Base-by-base conservation (phyloP, 2,329 filamentous ascomycete species). In the Fonsecaea pedrosoi region DNA sequence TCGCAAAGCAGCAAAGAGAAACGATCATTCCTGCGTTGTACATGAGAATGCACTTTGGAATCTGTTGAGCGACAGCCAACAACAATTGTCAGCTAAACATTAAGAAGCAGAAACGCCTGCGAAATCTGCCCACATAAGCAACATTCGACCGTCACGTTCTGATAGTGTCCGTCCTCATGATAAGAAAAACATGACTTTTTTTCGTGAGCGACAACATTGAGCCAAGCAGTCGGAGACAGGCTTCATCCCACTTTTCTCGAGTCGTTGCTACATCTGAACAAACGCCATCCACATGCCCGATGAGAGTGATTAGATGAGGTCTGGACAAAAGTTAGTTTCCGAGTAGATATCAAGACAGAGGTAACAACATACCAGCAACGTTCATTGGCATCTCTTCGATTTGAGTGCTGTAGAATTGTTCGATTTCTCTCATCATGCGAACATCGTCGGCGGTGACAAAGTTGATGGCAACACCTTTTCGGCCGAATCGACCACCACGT, bases 321-420 rank as follows among this genome's bases (percentile, higher is more conserved):
- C 74, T 75, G 54, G 12, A 58, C 25, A 18, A 64, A 25, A 21
- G 61, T 70, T 64, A 70, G 68, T 25, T 25, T 25, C 25, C 25
- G 25, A 2, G 25, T 25, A 25, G 25, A 25, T 25, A 25, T 25
- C 25, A 25, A 25, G 25, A 25, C 25, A 25, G 25, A 25, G 45
- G 65, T 61, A 32, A 67, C 85, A 32, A 67, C 85, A 78, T 83
- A 86, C 84, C 85, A 78, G 87, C 86, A 81, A 90, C 88, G 82
- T 90, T 90, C 95, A 99, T 98, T 79, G 95, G 95, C 95, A 99
- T 99, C 89, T 99, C 95, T 85, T 99, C 95, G 75, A 99, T 98
- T 86, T 99, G 95, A 82, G 95, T 99, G 89, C 92, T 97, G 90
- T 99, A 99, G 89, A 98, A 99, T 86, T 97, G 92, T 84, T 99